phyloP scores from a whole-genome alignment of 306 rosid genomes.

The Datisca glomerata region DNA sequence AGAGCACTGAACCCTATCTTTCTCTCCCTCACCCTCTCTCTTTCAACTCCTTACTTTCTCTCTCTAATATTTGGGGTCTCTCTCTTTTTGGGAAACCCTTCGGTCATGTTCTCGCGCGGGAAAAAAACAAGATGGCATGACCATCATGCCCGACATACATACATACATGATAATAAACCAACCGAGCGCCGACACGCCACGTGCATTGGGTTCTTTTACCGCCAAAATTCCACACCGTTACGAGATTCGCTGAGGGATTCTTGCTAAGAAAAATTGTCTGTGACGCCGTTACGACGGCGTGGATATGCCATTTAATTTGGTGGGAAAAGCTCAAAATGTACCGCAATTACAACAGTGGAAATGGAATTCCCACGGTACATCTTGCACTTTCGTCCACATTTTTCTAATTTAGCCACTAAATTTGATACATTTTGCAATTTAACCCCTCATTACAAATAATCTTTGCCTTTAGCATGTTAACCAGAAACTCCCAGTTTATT shows the following conservation, averaged over 20 bases:
- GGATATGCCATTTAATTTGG: not conserved
- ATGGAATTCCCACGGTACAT: no score
- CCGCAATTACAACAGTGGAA: no score
- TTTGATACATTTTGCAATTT: no score
- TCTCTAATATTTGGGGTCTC: slow-evolving; percentile 16
- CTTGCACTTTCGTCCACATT: no score
- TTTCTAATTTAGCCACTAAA: no score
- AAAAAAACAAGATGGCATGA: slow-evolving; percentile 23
- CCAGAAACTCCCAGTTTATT: no score
- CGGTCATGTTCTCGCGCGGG: slow-evolving; percentile 30
- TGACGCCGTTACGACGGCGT: slow-evolving; percentile 13
- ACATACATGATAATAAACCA: not conserved
- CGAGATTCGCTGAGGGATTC: slow-evolving; percentile 13
- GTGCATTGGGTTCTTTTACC: slow-evolving; percentile 21
- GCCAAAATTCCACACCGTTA: slow-evolving; percentile 38
- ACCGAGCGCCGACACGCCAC: slow-evolving; percentile 6
- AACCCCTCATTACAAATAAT: no score
- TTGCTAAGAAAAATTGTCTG: not conserved
- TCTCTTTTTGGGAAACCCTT: slow-evolving; percentile 13
- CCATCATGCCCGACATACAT: slow-evolving; percentile 13
- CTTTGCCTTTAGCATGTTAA: no score
- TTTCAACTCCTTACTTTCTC: slow-evolving; percentile 5
- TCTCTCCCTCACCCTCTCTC: slow-evolving; percentile 4
- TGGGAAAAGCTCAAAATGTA: not conserved
- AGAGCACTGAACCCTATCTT: slow-evolving; percentile 17